Evolutionary conservation across 1,139 yeast species (phyloP).

Genomic region (Sugiyamaella pinicola): DNA sequence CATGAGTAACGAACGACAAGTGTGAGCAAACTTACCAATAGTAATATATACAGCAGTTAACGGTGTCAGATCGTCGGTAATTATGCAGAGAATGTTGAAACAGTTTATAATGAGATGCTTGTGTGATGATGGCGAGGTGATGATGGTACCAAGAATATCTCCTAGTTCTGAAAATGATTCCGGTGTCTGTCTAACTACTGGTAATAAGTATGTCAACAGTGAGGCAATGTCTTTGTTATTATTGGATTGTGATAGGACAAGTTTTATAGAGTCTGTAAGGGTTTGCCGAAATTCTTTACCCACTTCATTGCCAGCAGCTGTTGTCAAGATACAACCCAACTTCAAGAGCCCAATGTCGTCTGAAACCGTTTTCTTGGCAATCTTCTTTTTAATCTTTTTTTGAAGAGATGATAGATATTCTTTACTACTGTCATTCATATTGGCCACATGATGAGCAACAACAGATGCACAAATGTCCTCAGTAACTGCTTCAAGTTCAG

Average conservation of each 20-base stretch:
- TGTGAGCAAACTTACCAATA: slow-evolving; percentile 6
- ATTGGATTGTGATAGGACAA: background rate
- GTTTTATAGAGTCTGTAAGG: background rate
- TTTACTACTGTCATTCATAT: slow-evolving; percentile 17
- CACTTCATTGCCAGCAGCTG: background rate
- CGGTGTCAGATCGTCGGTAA: slow-evolving; percentile 13
- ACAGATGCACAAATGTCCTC: slow-evolving; percentile 19
- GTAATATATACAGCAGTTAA: slow-evolving; percentile 20
- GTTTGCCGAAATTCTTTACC: slow-evolving; percentile 9
- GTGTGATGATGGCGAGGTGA: slow-evolving; percentile 1
- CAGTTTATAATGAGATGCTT: slow-evolving; percentile 3
- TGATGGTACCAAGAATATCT: slow-evolving; percentile 5
- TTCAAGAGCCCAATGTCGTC: slow-evolving; percentile 18
- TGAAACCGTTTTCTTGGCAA: background rate
- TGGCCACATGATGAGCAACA: slow-evolving; percentile 18
- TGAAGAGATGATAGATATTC: slow-evolving; percentile 17
- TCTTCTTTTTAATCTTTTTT: slow-evolving; percentile 13
- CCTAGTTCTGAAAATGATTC: background rate
- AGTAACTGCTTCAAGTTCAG: slow-evolving; percentile 14
- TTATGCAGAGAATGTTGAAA: slow-evolving; percentile 21
- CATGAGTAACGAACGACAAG: too few species aligned
- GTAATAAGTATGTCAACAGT: background rate
- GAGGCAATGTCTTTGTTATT: background rate
- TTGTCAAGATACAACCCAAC: slow-evolving; percentile 16
- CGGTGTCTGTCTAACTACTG: background rate